Base-by-base conservation (phyloP, 129 eudicot genomes). In the Centrapalus pauciflorus region DNA sequence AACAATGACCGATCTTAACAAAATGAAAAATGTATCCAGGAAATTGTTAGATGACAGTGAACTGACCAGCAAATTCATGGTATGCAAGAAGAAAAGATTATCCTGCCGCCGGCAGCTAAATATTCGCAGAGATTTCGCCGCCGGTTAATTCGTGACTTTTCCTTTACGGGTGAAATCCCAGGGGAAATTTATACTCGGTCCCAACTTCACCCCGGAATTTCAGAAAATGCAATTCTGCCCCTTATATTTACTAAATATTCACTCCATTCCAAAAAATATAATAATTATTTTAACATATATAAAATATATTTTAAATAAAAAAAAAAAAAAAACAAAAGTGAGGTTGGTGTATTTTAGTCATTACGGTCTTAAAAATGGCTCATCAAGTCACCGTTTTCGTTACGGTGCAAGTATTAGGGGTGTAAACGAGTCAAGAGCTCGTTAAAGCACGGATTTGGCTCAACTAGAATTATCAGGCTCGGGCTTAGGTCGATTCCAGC, bases 51-150 rank as follows among this genome's bases (percentile, higher is more conserved):
- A 16, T n/a, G 30, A 43, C 21, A n/a, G 50, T 0, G 29, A n/a
- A 55, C 54, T 0, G 24, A 74, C 79, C 73, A 74, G 60, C 1
- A 74, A 56, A 56, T 66, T 66, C 73, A 74, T 56, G 68, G 61
- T 30, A 10, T 30, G 21, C 7, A 27, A 7, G 30, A 2, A 13
- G 20, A 3, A 9, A 24, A 10, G 14, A 33, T 16, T 20, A 26
- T 7, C 11, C 12, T 8, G 69, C 17, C 71, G 24, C 70, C 62
- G 70, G 55, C 37, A 14, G 19, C 51, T 4, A 11, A 23, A 17
- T 13, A 1, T 7, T 10, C 52, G 70, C 49, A 49, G 10, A 61
- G 77, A 61, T 59, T 70, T 61, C 33, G 58, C 58, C 72, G 72
- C 67, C 79, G 73, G 67, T 65, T 40, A 21, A 10, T 4, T 63